These are phyloP conservation scores for Nepenthes alata DNA, from an alignment of 179 eudicot genomes.

Conservation along the genomic window DNA sequence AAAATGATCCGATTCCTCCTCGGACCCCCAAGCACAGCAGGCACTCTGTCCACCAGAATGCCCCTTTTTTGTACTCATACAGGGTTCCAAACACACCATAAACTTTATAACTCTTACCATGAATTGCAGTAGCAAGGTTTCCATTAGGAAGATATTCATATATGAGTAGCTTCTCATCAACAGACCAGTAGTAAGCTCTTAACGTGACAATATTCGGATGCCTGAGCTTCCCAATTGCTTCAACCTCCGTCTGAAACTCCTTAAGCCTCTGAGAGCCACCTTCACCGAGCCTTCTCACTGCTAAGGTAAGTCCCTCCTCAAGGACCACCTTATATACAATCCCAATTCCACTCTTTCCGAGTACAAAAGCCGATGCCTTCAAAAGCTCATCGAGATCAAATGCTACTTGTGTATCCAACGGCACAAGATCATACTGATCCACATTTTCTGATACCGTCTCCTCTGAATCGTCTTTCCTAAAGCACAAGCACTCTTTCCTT, in stretches of 20 bases:
- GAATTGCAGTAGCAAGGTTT: conserved; percentile 72
- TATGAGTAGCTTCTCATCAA: conserved; percentile 90
- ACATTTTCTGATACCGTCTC: conserved; percentile 50
- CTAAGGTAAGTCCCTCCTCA: conserved; percentile 69
- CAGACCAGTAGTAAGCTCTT: conserved; percentile 92
- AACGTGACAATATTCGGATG: conserved; percentile 70
- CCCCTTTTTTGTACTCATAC: not conserved
- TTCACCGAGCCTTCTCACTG: conserved; percentile 92
- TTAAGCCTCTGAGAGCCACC: conserved; percentile 90
- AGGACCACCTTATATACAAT: conserved; percentile 95
- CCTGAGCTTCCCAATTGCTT: conserved; percentile 86
- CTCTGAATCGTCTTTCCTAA: conserved; percentile 57
- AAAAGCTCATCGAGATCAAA: conserved; percentile 90
- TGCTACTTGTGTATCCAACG: conserved; percentile 57
- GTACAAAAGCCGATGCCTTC: conserved; percentile 89
- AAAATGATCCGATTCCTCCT: too few relatives aligned
- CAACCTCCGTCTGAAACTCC: conserved; percentile 90
- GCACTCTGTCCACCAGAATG: too few relatives aligned
- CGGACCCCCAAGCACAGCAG: too few relatives aligned
- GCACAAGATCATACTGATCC: conserved; percentile 76
- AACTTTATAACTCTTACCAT: conserved; percentile 35
- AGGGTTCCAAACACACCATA: not conserved
- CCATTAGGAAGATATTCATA: conserved; percentile 70
- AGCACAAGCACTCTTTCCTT: conserved; percentile 58
- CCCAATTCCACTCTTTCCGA: conserved; percentile 95